Evolutionary conservation across 805 yeast genomes (phyloP).

Genomic region (Candida boidinii): DNA sequence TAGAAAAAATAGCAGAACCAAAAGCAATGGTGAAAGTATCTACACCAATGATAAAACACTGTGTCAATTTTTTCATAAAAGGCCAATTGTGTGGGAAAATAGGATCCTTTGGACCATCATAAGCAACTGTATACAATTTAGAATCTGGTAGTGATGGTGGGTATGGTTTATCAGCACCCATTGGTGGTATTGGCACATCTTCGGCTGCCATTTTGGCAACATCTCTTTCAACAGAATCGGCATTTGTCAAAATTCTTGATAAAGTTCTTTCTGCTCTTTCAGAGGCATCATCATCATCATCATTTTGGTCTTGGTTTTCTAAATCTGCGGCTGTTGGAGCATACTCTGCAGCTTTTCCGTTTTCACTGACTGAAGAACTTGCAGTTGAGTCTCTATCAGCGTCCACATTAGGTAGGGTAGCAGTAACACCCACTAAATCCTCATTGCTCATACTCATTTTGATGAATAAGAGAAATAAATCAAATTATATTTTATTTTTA

Average conservation of each 20-base stretch:
- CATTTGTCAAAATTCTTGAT: slow-evolving; percentile 34
- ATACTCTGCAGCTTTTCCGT: not conserved
- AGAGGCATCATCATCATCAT: slow-evolving; percentile 3
- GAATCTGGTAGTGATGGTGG: slow-evolving; percentile 55
- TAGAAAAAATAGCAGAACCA: slow-evolving; percentile 80
- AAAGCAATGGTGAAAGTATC: slow-evolving; percentile 47
- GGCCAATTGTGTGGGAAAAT: slow-evolving; percentile 77
- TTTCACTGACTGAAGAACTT: not conserved
- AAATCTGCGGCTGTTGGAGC: not conserved
- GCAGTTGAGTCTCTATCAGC: not conserved
- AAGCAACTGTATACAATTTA: slow-evolving; percentile 55
- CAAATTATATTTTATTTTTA: too few species aligned
- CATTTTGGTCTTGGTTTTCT: not conserved
- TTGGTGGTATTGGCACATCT: slow-evolving; percentile 36
- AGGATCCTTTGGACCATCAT: slow-evolving; percentile 76
- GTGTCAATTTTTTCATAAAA: slow-evolving; percentile 30
- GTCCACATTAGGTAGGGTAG: too few species aligned
- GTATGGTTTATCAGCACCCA: slow-evolving; percentile 61
- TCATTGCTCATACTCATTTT: too few species aligned
- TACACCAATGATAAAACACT: slow-evolving; percentile 38
- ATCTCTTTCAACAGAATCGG: slow-evolving; percentile 19
- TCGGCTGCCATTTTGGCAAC: slow-evolving; percentile 23
- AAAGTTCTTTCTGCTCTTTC: slow-evolving; percentile 16
- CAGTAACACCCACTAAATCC: too few species aligned
- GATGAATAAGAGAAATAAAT: too few species aligned